A percentile compares a stretch with the other conserved stretches of the same genome.
These are phyloP conservation scores for Cylindrodendrum hubeiense DNA, from an alignment of 2,329 filamentous ascomycete species.

Conservation along the genomic window DNA sequence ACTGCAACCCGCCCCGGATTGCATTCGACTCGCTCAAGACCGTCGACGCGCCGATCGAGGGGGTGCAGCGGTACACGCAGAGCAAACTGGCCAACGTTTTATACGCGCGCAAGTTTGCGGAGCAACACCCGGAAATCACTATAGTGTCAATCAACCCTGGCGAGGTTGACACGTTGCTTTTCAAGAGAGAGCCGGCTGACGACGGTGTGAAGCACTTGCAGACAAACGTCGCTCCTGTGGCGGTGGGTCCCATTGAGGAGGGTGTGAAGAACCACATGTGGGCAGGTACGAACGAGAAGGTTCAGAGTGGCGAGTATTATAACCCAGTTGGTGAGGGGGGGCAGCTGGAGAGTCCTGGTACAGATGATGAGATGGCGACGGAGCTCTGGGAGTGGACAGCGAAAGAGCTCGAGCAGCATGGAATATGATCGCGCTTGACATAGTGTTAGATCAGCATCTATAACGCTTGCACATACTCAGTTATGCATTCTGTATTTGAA, in stretches of 20 bases:
- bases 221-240: not conserved
- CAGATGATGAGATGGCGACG: not conserved
- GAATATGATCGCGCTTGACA: no score
- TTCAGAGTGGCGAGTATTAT: constrained; percentile 10
- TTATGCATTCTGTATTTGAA: no score
- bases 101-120: not conserved
- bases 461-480: no score
- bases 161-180: not conserved
- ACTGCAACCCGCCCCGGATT: not conserved
- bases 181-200: not conserved
- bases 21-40: not conserved
- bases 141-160: constrained; percentile 6
- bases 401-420: not conserved
- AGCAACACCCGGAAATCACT: constrained; percentile 6
- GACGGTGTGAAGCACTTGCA: not conserved
- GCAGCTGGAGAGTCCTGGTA: not conserved
- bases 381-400: constrained; percentile 17
- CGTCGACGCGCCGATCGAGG: no score
- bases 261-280: constrained; percentile 19
- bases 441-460: no score
- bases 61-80: not conserved
- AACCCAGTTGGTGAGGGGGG: constrained; percentile 10
- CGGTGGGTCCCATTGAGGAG: not conserved
- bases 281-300: not conserved
- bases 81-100: constrained; percentile 16